phyloP scores from a whole-genome alignment of 176 grass and related monocot genomes.

The Hordeum marinum region DNA sequence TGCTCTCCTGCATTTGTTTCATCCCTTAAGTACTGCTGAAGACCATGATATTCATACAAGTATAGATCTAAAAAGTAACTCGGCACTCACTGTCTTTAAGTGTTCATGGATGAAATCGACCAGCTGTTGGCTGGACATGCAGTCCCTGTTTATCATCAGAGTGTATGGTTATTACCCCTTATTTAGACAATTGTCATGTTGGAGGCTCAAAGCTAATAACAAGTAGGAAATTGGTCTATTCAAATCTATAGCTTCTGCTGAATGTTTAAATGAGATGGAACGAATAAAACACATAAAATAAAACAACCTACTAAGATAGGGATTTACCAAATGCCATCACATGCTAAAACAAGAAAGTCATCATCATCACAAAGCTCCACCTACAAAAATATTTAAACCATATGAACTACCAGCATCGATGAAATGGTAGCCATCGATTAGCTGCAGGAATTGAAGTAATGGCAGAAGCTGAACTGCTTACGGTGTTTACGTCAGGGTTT shows the following conservation, averaged over 20 bases:
- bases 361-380: conserved; percentile 92
- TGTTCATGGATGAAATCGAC: conserved; percentile 89
- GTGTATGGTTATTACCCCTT: neutral
- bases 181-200: neutral
- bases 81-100: conserved; percentile 61
- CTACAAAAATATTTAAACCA: conserved; percentile 35
- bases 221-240: neutral
- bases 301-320: neutral
- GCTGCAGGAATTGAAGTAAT: neutral
- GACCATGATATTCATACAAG: neutral
- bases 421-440: conserved; percentile 15
- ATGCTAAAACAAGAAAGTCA: conserved; percentile 89
- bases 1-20: conserved; percentile 57
- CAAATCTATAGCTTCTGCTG: neutral
- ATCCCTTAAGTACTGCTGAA: neutral
- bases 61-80: neutral
- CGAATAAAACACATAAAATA: neutral
- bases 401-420: neutral
- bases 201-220: neutral
- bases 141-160: conserved; percentile 56
- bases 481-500: conserved; percentile 73
- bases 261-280: neutral
- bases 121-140: conserved; percentile 83
- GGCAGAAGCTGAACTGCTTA: conserved; percentile 33
- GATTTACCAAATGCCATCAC: conserved; percentile 93